Percentiles rank a stretch among this genome's conserved stretches.
Evolutionary conservation across 345 rosid genomes (phyloP).

Genomic region (Camelina hispida): DNA sequence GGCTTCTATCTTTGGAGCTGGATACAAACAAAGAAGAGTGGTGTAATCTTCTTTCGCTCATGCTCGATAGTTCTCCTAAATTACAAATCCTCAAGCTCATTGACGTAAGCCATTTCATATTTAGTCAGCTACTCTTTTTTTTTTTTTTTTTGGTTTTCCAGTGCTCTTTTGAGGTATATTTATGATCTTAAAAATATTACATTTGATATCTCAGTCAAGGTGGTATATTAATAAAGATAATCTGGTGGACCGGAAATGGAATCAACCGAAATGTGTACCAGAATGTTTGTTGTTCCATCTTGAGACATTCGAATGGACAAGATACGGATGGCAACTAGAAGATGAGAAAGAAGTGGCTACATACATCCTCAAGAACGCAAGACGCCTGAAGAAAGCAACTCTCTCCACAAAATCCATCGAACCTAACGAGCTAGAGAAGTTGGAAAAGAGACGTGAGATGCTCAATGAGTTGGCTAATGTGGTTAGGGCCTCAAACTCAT

Average conservation of each 20-base stretch:
- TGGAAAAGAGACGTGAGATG: not conserved
- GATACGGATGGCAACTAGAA: not conserved
- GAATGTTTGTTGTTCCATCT: constrained; percentile 26
- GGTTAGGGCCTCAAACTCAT: not conserved
- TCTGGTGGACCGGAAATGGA: not conserved
- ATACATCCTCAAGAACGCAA: constrained; percentile 7
- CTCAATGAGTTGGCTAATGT: not conserved
- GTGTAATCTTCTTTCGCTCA: not conserved
- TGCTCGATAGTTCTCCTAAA: constrained; percentile 19
- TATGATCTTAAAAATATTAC: not conserved
- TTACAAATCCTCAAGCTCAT: constrained; percentile 9
- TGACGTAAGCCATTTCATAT: not conserved
- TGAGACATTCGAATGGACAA: constrained; percentile 6
- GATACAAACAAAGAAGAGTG: not conserved
- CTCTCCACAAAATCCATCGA: not conserved
- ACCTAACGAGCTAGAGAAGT: not conserved
- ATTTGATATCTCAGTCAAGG: not conserved
- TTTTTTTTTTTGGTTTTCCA: not conserved
- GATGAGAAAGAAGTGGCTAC: constrained; percentile 23
- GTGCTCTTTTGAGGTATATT: not conserved
- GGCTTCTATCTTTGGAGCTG: constrained; percentile 3
- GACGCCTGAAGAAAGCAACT: not conserved
- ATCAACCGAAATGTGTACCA: constrained; percentile 8
- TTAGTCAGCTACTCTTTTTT: not conserved
- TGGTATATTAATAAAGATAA: not conserved